Conservation (phyloP, 306 rosid genomes). For the Trifolium repens region DNA sequence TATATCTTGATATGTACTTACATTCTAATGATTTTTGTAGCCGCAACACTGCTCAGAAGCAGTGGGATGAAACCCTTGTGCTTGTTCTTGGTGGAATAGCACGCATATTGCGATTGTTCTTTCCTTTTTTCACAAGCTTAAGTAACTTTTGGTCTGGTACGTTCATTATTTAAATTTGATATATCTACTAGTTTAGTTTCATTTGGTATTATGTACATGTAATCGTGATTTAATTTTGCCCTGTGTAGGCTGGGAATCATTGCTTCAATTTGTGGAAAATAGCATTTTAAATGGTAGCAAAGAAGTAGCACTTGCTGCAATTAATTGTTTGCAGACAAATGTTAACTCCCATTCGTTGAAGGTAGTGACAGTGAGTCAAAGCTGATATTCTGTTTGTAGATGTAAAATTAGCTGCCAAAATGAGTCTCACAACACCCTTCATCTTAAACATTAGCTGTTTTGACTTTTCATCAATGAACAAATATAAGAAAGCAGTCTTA, state of each 20-base stretch:
- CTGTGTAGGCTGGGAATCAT: conserved; percentile 88
- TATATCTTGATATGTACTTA: conserved; percentile 11
- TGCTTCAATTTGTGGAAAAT: conserved; percentile 83
- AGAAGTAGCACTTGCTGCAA: conserved; percentile 97
- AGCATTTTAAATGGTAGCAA: conserved; percentile 84
- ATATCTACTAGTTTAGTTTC: conserved; percentile 40
- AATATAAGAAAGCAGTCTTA: conserved; percentile 33
- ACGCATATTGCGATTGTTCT: conserved; percentile 84
- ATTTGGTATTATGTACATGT: conserved; percentile 31
- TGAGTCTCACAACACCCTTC: conserved; percentile 9
- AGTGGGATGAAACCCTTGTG: conserved; percentile 98
- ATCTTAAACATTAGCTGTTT: conserved; percentile 27
- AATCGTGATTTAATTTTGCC: conserved; percentile 39
- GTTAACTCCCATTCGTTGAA: conserved; percentile 83
- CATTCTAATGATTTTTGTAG: conserved; percentile 60
- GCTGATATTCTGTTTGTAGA: conserved; percentile 37
- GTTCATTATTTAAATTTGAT: conserved; percentile 46
- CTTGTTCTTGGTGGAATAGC: conserved; percentile 93
- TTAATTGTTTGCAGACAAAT: conserved; percentile 86
- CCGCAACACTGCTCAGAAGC: conserved; percentile 99
- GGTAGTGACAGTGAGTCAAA: conserved; percentile 55
- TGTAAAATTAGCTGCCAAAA: conserved; percentile 31
- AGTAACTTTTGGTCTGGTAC: conserved; percentile 88
- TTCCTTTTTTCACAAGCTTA: conserved; percentile 81
- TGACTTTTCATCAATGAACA: conserved; percentile 34